A percentile compares a stretch with the other conserved stretches of the same genome.
Evolutionary conservation across 768 basidiomycete genomes (phyloP).

Genomic region (Psilocybe tampanensis): DNA sequence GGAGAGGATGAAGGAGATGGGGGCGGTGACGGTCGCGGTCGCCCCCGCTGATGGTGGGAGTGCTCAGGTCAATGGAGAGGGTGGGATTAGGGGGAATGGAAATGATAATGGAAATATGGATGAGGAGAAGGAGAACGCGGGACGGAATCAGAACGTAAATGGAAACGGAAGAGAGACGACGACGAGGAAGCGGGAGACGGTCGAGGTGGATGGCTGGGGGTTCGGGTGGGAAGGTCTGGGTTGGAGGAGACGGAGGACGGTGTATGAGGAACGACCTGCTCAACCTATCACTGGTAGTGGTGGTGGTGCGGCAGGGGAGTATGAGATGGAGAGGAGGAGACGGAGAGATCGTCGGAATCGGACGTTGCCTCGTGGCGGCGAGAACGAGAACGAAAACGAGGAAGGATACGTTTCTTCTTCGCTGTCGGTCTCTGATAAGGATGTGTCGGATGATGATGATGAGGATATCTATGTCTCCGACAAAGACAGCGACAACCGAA

Average conservation of each 20-base stretch:
- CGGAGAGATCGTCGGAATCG: neutral
- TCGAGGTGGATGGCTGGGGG: slow-evolving; percentile 38
- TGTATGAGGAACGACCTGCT: slow-evolving; percentile 3
- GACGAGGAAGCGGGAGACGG: slow-evolving; percentile 9
- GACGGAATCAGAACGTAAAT: neutral
- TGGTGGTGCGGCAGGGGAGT: neutral
- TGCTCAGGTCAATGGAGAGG: neutral
- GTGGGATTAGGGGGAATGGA: slow-evolving; percentile 53
- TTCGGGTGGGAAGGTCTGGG: slow-evolving; percentile 80
- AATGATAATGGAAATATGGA: slow-evolving; percentile 44
- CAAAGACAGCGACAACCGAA: neutral
- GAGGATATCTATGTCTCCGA: slow-evolving; percentile 22
- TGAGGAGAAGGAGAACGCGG: neutral
- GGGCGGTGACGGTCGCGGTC: slow-evolving; percentile 30
- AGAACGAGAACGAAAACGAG: slow-evolving; percentile 9
- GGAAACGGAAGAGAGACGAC: slow-evolving; percentile 7
- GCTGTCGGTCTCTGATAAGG: neutral
- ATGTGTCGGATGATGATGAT: slow-evolving; percentile 1
- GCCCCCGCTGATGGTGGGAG: neutral
- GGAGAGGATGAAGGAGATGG: slow-evolving; percentile 66
- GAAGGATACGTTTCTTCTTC: neutral
- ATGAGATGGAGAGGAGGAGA: slow-evolving; percentile 20
- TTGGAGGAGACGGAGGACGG: slow-evolving; percentile 31
- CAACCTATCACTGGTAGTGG: neutral
- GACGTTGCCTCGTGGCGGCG: too few species aligned